phyloP scores from a whole-genome alignment of 2,329 filamentous ascomycete genomes.

The Chaetomium sp. region DNA sequence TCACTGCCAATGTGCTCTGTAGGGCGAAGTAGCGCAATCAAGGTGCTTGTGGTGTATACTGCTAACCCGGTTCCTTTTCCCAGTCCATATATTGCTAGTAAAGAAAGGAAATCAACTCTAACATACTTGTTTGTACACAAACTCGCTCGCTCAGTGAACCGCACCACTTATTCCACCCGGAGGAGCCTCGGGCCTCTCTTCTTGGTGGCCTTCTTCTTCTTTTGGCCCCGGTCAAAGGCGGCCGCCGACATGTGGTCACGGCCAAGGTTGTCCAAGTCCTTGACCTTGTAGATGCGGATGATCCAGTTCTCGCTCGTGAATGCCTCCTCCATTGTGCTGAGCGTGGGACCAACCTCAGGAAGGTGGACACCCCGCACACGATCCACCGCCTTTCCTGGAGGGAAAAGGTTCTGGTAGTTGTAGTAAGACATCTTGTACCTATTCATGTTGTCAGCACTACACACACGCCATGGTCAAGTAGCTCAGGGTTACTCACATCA shows the following conservation, averaged over 20 bases:
- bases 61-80: slow-evolving; percentile 26
- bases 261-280: slow-evolving; percentile 94
- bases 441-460: slow-evolving; percentile 37
- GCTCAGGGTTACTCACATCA: slow-evolving; percentile 73
- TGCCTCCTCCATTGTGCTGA: slow-evolving; percentile 91
- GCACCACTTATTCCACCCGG: slow-evolving; percentile 64
- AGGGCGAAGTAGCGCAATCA: background rate
- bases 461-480: background rate
- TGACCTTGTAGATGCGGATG: slow-evolving; percentile 99
- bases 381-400: slow-evolving; percentile 84
- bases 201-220: slow-evolving; percentile 78
- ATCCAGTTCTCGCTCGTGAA: slow-evolving; percentile 99
- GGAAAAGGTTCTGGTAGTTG: slow-evolving; percentile 93
- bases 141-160: background rate
- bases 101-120: slow-evolving; percentile 24
- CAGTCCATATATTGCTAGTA: slow-evolving; percentile 22
- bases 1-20: background rate
- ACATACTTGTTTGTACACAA: slow-evolving; percentile 30
- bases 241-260: slow-evolving; percentile 74
- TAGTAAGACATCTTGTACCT: slow-evolving; percentile 99
- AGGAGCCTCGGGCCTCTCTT: slow-evolving; percentile 71
- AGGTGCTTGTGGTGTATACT: slow-evolving; percentile 28
- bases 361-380: slow-evolving; percentile 80
- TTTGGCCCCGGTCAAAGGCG: slow-evolving; percentile 76
- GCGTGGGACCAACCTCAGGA: slow-evolving; percentile 80